A percentile compares a stretch with the other conserved stretches of the same genome.
Conservation (phyloP, 202 grass and related monocot genomes). For the Elaeis oleifera region DNA sequence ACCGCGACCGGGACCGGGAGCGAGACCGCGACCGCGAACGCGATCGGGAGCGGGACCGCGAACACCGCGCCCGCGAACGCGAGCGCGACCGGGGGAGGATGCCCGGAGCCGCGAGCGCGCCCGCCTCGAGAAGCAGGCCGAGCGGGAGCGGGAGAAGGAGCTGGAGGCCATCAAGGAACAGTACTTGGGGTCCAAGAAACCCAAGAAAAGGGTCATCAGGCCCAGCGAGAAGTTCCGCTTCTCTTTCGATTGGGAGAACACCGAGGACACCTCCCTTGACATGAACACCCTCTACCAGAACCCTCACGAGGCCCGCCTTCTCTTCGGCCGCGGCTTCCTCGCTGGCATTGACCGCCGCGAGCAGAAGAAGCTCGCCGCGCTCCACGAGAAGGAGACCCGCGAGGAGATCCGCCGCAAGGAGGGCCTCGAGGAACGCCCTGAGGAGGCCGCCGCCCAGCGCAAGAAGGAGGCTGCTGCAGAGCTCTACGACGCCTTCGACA, state of each 20-base stretch:
- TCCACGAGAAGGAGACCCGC: slow-evolving; percentile 70
- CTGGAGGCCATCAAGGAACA: slow-evolving; percentile 72
- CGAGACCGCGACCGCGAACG: slow-evolving; percentile 26
- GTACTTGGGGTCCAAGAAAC: slow-evolving; percentile 80
- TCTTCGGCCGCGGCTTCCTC: slow-evolving; percentile 82
- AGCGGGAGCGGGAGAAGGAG: slow-evolving; percentile 61
- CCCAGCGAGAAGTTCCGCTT: slow-evolving; percentile 94
- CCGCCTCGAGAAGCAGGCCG: slow-evolving; percentile 56
- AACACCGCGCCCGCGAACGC: slow-evolving; percentile 6
- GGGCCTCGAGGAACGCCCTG: slow-evolving; percentile 45
- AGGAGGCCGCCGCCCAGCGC: slow-evolving; percentile 48
- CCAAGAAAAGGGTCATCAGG: slow-evolving; percentile 90
- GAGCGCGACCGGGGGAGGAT: slow-evolving; percentile 29
- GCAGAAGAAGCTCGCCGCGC: slow-evolving; percentile 77
- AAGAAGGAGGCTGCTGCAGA: slow-evolving; percentile 61
- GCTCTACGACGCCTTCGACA: slow-evolving; percentile 75
- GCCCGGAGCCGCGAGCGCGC: slow-evolving; percentile 25
- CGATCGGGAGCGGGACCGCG: slow-evolving; percentile 36
- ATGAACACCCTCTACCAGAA: slow-evolving; percentile 76
- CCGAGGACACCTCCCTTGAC: slow-evolving; percentile 81
- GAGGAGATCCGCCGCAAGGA: slow-evolving; percentile 69
- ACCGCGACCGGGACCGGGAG: slow-evolving; percentile 13
- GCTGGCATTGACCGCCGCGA: slow-evolving; percentile 76
- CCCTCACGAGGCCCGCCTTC: slow-evolving; percentile 69
- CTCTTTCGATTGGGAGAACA: slow-evolving; percentile 96